phyloP scores from a whole-genome alignment of 352 stramenopile species.

The Aphanomyces cochlioides region DNA sequence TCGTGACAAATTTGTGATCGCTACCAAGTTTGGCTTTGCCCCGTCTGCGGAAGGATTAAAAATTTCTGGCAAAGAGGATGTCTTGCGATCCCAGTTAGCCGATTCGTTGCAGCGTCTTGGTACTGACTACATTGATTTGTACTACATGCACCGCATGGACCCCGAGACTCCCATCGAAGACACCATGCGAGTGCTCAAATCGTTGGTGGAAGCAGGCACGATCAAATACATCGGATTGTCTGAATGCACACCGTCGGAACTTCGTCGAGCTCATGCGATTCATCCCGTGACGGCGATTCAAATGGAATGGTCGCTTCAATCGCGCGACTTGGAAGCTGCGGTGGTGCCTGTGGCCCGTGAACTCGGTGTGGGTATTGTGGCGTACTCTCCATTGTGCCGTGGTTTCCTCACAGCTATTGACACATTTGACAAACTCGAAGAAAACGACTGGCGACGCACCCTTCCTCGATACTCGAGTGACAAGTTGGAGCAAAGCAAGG shows the following conservation, averaged over 20 bases:
- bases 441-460: conserved; percentile 8
- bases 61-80: conserved; percentile 43
- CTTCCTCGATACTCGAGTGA: conserved; percentile 16
- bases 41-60: conserved; percentile 41
- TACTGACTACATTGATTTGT: conserved; percentile 58
- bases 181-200: conserved; percentile 39
- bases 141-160: conserved; percentile 69
- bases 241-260: conserved; percentile 25
- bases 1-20: conserved; percentile 64
- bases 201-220: conserved; percentile 31
- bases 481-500: conserved; percentile 12
- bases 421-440: conserved; percentile 14
- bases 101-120: conserved; percentile 54
- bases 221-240: conserved; percentile 36
- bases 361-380: conserved; percentile 32
- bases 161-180: conserved; percentile 63
- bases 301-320: conserved; percentile 32
- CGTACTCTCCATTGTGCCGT: conserved; percentile 31
- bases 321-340: conserved; percentile 30
- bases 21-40: conserved; percentile 61
- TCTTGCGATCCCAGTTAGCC: conserved; percentile 58
- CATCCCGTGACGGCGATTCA: conserved; percentile 35
- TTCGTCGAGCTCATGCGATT: conserved; percentile 33
- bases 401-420: conserved; percentile 27
- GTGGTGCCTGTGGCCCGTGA: conserved; percentile 27